Percentiles rank a stretch among this genome's conserved stretches.
Conservation (phyloP, 2,329 filamentous ascomycete genomes). For the Cladophialophora yegresii region DNA sequence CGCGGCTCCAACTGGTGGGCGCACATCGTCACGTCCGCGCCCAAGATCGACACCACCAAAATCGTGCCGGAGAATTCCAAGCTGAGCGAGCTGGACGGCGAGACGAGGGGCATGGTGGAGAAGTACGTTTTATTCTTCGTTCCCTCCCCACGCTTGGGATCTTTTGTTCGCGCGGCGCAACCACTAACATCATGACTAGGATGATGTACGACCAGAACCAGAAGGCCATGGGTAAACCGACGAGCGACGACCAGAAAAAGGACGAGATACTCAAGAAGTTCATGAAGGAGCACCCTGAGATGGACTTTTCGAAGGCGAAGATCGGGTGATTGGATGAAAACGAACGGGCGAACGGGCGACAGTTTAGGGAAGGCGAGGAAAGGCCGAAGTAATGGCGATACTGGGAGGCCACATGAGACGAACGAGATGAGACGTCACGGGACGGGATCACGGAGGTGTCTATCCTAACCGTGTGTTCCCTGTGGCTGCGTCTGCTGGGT, state of each 20-base stretch:
- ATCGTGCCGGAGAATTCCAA: constrained; percentile 92
- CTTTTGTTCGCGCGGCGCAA: neutral
- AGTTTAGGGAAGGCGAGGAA: neutral
- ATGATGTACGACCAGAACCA: constrained; percentile 99
- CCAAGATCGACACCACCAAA: constrained; percentile 91
- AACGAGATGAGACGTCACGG: neutral
- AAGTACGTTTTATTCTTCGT: no score
- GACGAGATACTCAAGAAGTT: constrained; percentile 90
- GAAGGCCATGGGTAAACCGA: constrained; percentile 87
- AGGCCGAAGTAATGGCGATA: neutral
- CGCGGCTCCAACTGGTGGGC: constrained; percentile 99
- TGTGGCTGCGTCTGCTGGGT: neutral
- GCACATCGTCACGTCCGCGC: constrained; percentile 81
- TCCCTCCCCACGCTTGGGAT: no score
- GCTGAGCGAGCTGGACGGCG: constrained; percentile 87
- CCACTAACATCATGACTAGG: constrained; percentile 37
- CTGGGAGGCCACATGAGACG: neutral
- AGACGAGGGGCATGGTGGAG: constrained; percentile 96
- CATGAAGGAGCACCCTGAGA: constrained; percentile 74
- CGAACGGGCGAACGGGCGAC: neutral
- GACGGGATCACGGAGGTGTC: neutral
- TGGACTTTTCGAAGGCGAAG: constrained; percentile 69
- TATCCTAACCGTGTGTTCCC: neutral
- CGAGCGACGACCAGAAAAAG: constrained; percentile 95
- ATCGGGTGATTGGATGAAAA: constrained; percentile 58